Evolutionary conservation across 1,284 basidiomycete genomes (phyloP), one percentile per base, ranked within the genome.

Genomic region (Ustilago trichophora): DNA sequence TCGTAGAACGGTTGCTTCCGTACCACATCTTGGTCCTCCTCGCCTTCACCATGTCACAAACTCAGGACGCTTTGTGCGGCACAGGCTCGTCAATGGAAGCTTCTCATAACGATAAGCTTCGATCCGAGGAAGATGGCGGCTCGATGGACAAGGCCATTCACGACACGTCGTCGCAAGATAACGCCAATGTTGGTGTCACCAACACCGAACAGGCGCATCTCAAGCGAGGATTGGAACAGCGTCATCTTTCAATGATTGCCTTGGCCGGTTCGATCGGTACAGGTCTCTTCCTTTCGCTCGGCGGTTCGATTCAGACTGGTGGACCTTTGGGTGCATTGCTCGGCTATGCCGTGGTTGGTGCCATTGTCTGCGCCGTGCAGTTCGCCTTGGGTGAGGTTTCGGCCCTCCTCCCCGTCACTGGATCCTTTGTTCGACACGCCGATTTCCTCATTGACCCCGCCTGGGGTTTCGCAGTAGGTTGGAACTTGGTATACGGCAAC

Each of bases 361-460:
- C 60, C 33, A 71, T 76, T 34, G 70, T 75, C 15, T 75, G 55
- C 48, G 47, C 57, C 16, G 60, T 76, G 0, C 70, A 73, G 38
- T 73, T 71, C 32, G 57, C 69, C 1, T 43, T 74, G 9, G 71
- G 72, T 29, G 72, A 72, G 31, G 51, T 70, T 2, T 65, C 64
- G 29, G 76, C 82, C 7, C 89, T 85, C 72, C 85, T 90, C 25
- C 82, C 83, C 35, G 83, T 85, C 56, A 70, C 84, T 45, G 89
- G 88, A 56, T 88, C 91, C 3, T 91, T 92, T 77, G 89, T 93
- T 80, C 89, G 86, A 40, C 84, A 92, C 26, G 90, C 91, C 4
- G 88, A 87, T 67, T 88, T 89, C 46, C 91, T 91, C 76, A 88
- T 91, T 22, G 87, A 91, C 75, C 88, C 88, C 6, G 89, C 91